phyloP scores from a whole-genome alignment of 83 land plant species.

The Isoetes engelmannii region DNA sequence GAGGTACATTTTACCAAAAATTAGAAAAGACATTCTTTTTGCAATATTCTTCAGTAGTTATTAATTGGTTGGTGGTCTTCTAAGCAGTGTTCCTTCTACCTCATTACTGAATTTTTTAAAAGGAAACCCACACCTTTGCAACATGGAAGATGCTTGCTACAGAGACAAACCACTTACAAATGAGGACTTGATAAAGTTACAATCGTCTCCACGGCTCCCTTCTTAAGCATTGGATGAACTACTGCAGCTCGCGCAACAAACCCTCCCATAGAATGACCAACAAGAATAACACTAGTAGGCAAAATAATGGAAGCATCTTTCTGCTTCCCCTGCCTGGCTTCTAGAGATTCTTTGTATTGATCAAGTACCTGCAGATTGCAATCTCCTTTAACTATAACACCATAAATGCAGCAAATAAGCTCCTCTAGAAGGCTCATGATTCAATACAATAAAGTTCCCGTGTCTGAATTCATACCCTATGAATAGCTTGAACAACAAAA shows the following conservation, averaged over 20 bases:
- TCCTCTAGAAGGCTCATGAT: too few species aligned
- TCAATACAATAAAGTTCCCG: too few species aligned
- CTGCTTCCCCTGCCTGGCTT: conserved; percentile 49
- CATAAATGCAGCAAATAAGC: too few species aligned
- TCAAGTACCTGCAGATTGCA: conserved; percentile 59
- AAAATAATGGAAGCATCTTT: conserved; percentile 42
- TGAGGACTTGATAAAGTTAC: conserved; percentile 93
- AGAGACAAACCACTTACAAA: conserved; percentile 42
- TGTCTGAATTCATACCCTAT: conserved; percentile 50
- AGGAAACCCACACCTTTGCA: too few species aligned
- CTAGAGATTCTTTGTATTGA: conserved; percentile 64
- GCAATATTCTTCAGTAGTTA: too few species aligned
- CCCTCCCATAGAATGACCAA: conserved; percentile 99
- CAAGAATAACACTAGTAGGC: conserved; percentile 85
- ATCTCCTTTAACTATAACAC: not conserved
- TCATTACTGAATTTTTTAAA: too few species aligned
- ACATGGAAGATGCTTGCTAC: too few species aligned
- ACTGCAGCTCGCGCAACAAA: conserved; percentile 97
- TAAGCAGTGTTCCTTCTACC: too few species aligned
- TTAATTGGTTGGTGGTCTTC: too few species aligned
- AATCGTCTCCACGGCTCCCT: conserved; percentile 73
- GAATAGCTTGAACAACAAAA: conserved; percentile 91
- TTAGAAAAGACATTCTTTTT: too few species aligned
- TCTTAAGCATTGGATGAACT: conserved; percentile 70
- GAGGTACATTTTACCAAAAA: too few species aligned